Evolutionary conservation across 2,329 filamentous ascomycete genomes (phyloP).

Genomic region (Plectosphaerella plurivora): DNA sequence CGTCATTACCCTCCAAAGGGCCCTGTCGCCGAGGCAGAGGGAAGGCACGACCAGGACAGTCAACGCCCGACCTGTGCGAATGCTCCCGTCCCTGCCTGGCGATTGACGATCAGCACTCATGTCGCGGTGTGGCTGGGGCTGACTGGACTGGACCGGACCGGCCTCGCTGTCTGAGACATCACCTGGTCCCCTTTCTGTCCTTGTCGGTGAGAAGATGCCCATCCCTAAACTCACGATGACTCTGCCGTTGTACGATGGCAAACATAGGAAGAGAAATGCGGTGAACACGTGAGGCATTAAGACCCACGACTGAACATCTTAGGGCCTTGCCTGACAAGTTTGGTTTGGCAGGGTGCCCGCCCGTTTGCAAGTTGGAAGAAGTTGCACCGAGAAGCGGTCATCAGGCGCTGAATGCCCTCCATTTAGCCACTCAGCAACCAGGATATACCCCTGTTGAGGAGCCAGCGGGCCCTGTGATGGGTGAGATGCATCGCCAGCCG

Average conservation of each 20-base stretch:
- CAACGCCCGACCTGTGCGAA: background rate
- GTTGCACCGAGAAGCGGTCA: too few species aligned
- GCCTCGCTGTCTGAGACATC: slow-evolving; percentile 9
- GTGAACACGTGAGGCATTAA: background rate
- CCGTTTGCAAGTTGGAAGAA: background rate
- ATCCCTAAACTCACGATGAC: too few species aligned
- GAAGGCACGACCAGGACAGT: background rate
- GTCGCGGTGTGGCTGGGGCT: too few species aligned
- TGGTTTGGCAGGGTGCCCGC: background rate
- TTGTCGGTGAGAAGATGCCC: too few species aligned
- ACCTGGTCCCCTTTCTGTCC: too few species aligned
- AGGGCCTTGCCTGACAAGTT: background rate
- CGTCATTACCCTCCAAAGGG: background rate
- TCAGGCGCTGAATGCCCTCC: background rate
- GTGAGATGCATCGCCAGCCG: background rate
- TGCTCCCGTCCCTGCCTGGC: background rate
- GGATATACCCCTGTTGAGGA: background rate
- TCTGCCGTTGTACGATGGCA: too few species aligned
- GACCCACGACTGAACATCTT: too few species aligned
- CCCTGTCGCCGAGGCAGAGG: background rate
- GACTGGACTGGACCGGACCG: slow-evolving; percentile 4
- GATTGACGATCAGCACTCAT: background rate
- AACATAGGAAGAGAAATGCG: background rate
- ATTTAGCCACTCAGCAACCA: background rate
- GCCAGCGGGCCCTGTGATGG: background rate